Evolutionary conservation across 768 basidiomycete genomes (phyloP).

Genomic region (Leccinum arenicola): DNA sequence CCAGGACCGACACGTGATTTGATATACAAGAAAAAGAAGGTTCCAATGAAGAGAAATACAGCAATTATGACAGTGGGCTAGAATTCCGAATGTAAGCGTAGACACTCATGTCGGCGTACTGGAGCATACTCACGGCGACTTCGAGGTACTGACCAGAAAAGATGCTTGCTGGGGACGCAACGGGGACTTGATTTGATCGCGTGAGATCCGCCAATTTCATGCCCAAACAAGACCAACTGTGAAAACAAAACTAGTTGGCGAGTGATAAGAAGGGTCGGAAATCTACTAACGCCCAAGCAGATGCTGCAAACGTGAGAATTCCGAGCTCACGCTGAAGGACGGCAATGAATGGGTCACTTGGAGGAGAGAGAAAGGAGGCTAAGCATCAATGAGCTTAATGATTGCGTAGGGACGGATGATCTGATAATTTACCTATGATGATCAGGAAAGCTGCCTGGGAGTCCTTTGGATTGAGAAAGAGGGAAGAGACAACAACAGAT

Average conservation of each 20-base stretch:
- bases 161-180: conserved; percentile 37
- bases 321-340: conserved; percentile 64
- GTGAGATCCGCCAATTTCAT: conserved; percentile 60
- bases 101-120: neutral
- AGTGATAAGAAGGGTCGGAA: neutral
- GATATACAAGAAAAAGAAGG: conserved; percentile 53
- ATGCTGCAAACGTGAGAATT: conserved; percentile 45
- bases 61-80: conserved; percentile 59
- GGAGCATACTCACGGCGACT: conserved; percentile 30
- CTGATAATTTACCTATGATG: conserved; percentile 48
- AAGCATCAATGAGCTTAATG: conserved; percentile 1
- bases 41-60: conserved; percentile 64
- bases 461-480: neutral
- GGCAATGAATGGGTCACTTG: conserved; percentile 63
- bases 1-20: conserved; percentile 61
- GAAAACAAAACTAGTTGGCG: neutral
- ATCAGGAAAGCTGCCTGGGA: conserved; percentile 62
- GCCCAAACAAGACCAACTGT: conserved; percentile 65
- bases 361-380: conserved; percentile 68
- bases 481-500: neutral
- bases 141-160: conserved; percentile 59
- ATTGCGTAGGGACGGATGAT: neutral
- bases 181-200: conserved; percentile 41
- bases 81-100: neutral
- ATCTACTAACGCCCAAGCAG: conserved; percentile 60